Evolutionary conservation across 305 asterid genomes (phyloP), one percentile per base, ranked within the genome.

Genomic region (Fraxinus xanthoxyloides): DNA sequence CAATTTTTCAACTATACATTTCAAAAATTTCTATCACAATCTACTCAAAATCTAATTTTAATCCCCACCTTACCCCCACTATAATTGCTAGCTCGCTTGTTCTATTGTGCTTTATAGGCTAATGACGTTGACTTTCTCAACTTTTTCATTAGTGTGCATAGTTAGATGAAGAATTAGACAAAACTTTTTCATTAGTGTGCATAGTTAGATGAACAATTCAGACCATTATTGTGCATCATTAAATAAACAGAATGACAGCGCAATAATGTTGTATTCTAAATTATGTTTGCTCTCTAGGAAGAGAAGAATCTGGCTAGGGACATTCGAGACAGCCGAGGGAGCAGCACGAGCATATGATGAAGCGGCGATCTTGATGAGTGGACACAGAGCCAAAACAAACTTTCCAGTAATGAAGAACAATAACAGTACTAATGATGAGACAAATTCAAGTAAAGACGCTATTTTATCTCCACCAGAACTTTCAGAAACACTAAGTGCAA

Each of bases 271-370:
- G 32, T 13, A 67, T 10, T 67, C 23, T 48, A 48, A 48, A 48
- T 21, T 48, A 48, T 15, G 21, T 48, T 31, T 7, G 51, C 1
- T 23, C 12, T 74, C 65, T 80, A 94, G 98, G 84, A 94, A 94
- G 89, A 94, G 91, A 81, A 91, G 97, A 89, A 90, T 94, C 36
- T 94, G 98, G 98, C 87, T 94, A 48, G 98, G 98, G 80, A 92
- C 98, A 1, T 94, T 85, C 70, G 98, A 91, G 89, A 91, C 98
- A 13, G 97, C 97, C 1, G 96, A 92, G 80, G 95, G 91, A 21
- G 97, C 98, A 10, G 97, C 97, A 2, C 88, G 87, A 76, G 98
- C 97, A 0, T 94, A 94, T 24, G 98, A 94, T 51, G 83, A 94
- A 82, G 97, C 97, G 2, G 95, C 98, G 1, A 36, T 94, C n/a